Base-by-base conservation (phyloP, 108 stramenopile species). In the Aurantiochytrium sp. region DNA sequence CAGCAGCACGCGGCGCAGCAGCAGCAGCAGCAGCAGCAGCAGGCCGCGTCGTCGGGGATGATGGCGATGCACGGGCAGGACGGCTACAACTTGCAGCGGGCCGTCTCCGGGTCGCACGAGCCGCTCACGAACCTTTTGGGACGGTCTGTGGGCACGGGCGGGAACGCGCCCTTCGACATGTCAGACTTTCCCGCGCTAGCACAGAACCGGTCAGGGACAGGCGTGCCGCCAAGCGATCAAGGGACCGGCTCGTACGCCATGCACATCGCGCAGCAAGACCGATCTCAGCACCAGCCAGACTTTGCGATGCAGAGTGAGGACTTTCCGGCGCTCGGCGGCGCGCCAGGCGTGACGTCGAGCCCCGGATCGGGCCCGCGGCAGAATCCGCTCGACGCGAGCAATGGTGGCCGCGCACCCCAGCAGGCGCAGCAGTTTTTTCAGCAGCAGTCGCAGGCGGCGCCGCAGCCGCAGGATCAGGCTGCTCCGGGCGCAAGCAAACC, bases 241-340 rank as follows among this genome's bases (percentile, higher is more conserved):
- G 4, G 17, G 17, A 21, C 19, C 55, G 31, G 37, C 2, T 32
- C 55, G 17, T 55, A 54, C 15, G 53, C 85, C 22, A 54, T 55
- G 52, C 54, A 55, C 31, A 17, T 55, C 21, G 27, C 32, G 21
- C 86, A 86, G 12, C 59, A 65, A 27, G 59, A 65, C 34, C 59
- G 59, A 12, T 24, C 59, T 15, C 59, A 65, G 34, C 54, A 32
- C 21, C 68, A 27, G 68, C n/a, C 42, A 59, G 73, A 81, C 31
- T 88, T 88, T 86, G 88, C 88, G 3, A 88, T 88, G 37, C 88
- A 88, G 19, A 52, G 27, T 10, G 88, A 88, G 34, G 88, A 88
- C 55, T 88, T 88, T n/a, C 88, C 88, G 6, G 88, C 88, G 4
- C 55, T 88, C 4, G 85, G 85, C 32, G 59, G 59, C 34, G 34